Percentiles rank a stretch among this genome's conserved stretches.
These are phyloP conservation scores for Cyberlindnera nakhonratchasimensis DNA, from an alignment of 805 yeast genomes.

Conservation along the genomic window DNA sequence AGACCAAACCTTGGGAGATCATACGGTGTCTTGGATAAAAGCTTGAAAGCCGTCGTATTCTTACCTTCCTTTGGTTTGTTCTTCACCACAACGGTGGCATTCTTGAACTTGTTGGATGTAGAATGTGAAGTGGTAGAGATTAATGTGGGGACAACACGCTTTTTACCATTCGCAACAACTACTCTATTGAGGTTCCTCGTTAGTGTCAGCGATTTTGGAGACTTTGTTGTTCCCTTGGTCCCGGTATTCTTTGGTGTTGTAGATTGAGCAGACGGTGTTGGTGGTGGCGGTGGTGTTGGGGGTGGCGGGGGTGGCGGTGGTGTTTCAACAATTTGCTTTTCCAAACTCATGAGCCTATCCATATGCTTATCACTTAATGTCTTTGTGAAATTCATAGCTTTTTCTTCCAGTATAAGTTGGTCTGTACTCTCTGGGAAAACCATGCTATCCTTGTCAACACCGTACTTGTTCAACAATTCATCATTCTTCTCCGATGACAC, in stretches of 20 bases:
- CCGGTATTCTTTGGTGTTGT: neutral
- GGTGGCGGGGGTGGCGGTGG: constrained; percentile 8
- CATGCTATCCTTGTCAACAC: constrained; percentile 81
- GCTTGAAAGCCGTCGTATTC: constrained; percentile 2
- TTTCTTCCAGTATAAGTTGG: constrained; percentile 71
- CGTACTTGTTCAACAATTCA: constrained; percentile 73
- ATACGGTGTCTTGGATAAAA: constrained; percentile 44
- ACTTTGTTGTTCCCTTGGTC: neutral
- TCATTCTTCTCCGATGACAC: constrained; percentile 66
- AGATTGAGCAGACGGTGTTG: constrained; percentile 1
- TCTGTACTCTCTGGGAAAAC: constrained; percentile 84
- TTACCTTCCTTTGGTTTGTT: constrained; percentile 8
- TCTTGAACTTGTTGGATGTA: constrained; percentile 16
- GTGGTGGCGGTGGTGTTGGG: constrained; percentile 1
- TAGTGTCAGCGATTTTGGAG: constrained; percentile 19
- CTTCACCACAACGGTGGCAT: constrained; percentile 13
- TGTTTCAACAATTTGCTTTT: constrained; percentile 13
- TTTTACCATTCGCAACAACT: constrained; percentile 71
- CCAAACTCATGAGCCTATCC: constrained; percentile 40
- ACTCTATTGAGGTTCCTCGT: constrained; percentile 40
- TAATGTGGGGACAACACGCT: constrained; percentile 68
- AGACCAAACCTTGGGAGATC: constrained; percentile 61
- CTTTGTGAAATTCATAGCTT: constrained; percentile 40
- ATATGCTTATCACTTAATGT: constrained; percentile 33
- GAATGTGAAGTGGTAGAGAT: constrained; percentile 43